A percentile compares a stretch with the other conserved stretches of the same genome.
These are phyloP conservation scores for Pleurotus pulmonarius DNA, from an alignment of 768 basidiomycete genomes.

Conservation along the genomic window DNA sequence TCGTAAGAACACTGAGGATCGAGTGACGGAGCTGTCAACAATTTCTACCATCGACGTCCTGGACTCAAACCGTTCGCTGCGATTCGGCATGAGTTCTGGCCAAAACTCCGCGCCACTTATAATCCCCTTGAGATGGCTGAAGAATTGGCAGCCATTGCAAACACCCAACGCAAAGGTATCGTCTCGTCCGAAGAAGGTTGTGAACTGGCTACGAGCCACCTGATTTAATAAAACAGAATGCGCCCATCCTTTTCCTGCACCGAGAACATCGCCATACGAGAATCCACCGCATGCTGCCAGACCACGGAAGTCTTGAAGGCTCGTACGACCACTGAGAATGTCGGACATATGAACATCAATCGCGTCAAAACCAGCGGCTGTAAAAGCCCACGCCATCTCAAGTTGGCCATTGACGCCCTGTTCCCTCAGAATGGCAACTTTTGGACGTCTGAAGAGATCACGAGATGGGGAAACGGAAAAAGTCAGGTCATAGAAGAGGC, in stretches of 20 bases:
- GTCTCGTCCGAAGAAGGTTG: slow-evolving; percentile 74
- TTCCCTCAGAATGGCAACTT: slow-evolving; percentile 93
- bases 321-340: slow-evolving; percentile 68
- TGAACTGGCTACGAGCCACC: slow-evolving; percentile 72
- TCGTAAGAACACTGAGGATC: slow-evolving; percentile 76
- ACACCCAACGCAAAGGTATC: slow-evolving; percentile 89
- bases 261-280: slow-evolving; percentile 97
- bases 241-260: slow-evolving; percentile 98
- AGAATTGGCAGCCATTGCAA: slow-evolving; percentile 98
- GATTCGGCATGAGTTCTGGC: slow-evolving; percentile 90
- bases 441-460: slow-evolving; percentile 58
- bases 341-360: slow-evolving; percentile 99
- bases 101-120: slow-evolving; percentile 85
- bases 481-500: slow-evolving; percentile 75
- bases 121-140: slow-evolving; percentile 81
- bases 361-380: slow-evolving; percentile 89
- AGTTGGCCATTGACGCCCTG: slow-evolving; percentile 98
- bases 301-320: slow-evolving; percentile 72
- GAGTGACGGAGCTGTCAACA: slow-evolving; percentile 49
- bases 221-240: slow-evolving; percentile 88
- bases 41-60: slow-evolving; percentile 81
- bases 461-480: slow-evolving; percentile 41
- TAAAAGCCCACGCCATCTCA: slow-evolving; percentile 99
- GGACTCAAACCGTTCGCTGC: slow-evolving; percentile 87
- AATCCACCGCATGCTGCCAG: slow-evolving; percentile 97